These are phyloP conservation scores for Quercus robur DNA, from an alignment of 306 rosid species.

Conservation along the genomic window DNA sequence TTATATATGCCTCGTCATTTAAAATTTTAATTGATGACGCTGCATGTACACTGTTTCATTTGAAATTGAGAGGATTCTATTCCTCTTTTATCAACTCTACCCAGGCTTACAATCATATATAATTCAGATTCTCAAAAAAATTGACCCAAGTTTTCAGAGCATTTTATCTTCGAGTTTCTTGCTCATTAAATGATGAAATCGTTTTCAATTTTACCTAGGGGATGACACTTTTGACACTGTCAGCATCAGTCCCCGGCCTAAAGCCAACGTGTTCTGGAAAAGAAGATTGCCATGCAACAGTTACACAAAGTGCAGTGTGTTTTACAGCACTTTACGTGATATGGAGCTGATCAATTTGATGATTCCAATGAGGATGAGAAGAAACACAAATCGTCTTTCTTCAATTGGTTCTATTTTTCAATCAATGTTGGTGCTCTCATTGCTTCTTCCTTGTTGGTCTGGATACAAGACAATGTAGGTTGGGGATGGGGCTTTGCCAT, in stretches of 20 bases:
- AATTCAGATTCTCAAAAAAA: not conserved
- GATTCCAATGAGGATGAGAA: constrained; percentile 55
- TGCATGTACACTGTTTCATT: too few species aligned
- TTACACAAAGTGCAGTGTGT: constrained; percentile 39
- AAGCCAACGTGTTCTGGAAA: constrained; percentile 56
- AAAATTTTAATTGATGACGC: too few species aligned
- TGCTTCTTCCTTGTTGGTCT: constrained; percentile 61
- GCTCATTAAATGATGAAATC: not conserved
- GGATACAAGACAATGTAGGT: constrained; percentile 65
- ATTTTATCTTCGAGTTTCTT: not conserved
- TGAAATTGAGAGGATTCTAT: too few species aligned
- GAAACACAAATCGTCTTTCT: constrained; percentile 65
- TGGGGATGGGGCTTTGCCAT: constrained; percentile 87
- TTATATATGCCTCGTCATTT: too few species aligned
- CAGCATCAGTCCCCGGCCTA: constrained; percentile 64
- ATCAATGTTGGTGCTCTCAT: constrained; percentile 73
- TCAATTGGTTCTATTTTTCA: constrained; percentile 79
- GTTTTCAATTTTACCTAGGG: constrained; percentile 41
- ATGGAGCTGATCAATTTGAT: constrained; percentile 85
- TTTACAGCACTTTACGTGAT: constrained; percentile 62
- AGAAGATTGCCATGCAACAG: constrained; percentile 46
- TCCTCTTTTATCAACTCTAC: not conserved
- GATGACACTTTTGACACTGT: constrained; percentile 70
- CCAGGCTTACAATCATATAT: not conserved
- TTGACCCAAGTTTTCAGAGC: not conserved